Percentiles rank a stretch among this genome's conserved stretches.
Conservation (phyloP, 768 basidiomycete species). For the Phylloporus arenicola region DNA sequence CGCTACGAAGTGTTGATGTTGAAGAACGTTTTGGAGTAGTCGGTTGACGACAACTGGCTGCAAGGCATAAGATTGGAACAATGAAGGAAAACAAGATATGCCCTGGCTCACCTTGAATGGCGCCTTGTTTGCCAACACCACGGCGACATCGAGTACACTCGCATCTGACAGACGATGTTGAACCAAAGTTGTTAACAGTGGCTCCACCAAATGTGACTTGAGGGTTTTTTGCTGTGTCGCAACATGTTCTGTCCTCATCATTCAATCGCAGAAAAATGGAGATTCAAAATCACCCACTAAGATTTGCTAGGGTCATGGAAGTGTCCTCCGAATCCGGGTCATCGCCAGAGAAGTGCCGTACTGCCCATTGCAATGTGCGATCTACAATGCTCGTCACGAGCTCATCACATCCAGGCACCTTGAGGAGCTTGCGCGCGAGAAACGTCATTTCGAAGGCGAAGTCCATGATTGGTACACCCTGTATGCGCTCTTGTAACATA, state of each 20-base stretch:
- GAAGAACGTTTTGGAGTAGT: constrained; percentile 68
- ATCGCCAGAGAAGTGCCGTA: constrained; percentile 39
- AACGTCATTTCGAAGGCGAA: constrained; percentile 29
- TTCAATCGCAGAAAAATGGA: not conserved
- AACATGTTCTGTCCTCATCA: constrained; percentile 10
- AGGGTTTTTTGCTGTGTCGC: constrained; percentile 7
- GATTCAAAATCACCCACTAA: constrained; percentile 32
- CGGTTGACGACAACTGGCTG: constrained; percentile 71
- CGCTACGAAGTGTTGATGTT: constrained; percentile 58
- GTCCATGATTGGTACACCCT: constrained; percentile 20
- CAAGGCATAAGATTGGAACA: not conserved
- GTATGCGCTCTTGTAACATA: constrained; percentile 26
- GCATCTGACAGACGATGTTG: constrained; percentile 51
- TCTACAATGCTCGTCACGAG: constrained; percentile 36
- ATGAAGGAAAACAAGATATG: not conserved
- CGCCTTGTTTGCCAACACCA: constrained; percentile 35
- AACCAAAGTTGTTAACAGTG: constrained; percentile 57
- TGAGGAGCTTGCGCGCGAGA: constrained; percentile 29
- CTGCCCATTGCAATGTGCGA: constrained; percentile 48
- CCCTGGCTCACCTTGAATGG: constrained; percentile 55
- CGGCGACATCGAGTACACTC: constrained; percentile 40
- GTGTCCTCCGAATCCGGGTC: constrained; percentile 19
- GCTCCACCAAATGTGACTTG: constrained; percentile 64
- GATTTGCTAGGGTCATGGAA: constrained; percentile 25
- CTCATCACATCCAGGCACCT: constrained; percentile 20